Base-by-base conservation (phyloP, 2,329 filamentous ascomycete species). In the Diplodia intermedia region DNA sequence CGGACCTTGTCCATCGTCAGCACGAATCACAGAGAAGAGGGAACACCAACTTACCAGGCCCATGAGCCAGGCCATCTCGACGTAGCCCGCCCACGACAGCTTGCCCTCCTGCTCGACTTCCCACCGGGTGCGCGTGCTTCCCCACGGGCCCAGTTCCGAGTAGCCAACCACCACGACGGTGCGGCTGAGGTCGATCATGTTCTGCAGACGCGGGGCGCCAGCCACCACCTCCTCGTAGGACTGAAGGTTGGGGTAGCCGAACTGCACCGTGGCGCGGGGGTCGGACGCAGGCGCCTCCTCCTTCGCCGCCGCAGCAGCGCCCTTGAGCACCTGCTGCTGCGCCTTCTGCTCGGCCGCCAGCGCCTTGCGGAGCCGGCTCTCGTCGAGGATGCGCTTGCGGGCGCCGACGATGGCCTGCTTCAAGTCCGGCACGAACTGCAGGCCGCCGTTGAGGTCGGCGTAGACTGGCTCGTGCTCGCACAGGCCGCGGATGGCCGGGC, bases 11-110 rank as follows among this genome's bases (percentile, higher is more conserved):
- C 23, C 23, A 23, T 23, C 23, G 2, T 23, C 2, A 23, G 23
- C 23, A 23, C 23, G 23, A 23, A 23, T 23, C 23, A 23, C 23
- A 23, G 23, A 23, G 23, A 23, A 23, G 23, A 23, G 23, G 23
- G 23, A 23, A 23, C 23, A 23, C 23, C 23, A 23, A 23, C 36
- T 93, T 81, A 96, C 94, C 69, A 95, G 86, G 74, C 92, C 92
- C 92, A 95, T 96, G 77, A 96, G 90, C 92, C 92, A 96, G 47
- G 92, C 91, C 92, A 96, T 95, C 80, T 96, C 92, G 69, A 95
- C 88, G 74, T 91, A 95, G 36, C 92, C 92, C 79, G 94, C 92
- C 14, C 94, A 86, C 14, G 92, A 95, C 81, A 96, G 95, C 76
- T 93, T 86, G 75, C 92, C 92, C 71, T 91, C 86, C 1, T 91